Evolutionary conservation across 148 eudicot genomes (phyloP).

Genomic region (Polygonum aviculare): DNA sequence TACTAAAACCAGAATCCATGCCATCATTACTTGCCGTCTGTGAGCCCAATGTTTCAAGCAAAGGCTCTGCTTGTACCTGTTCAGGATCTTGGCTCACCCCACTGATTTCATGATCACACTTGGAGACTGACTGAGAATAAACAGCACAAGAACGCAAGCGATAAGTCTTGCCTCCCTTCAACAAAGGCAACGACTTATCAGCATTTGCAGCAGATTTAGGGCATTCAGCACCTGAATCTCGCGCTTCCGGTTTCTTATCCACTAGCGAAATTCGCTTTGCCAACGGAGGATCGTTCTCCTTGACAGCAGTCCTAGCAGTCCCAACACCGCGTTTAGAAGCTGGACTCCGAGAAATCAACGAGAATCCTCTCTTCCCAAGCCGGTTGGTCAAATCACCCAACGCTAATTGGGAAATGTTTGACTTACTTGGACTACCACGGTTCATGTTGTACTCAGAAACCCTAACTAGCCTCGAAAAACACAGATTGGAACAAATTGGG

Average conservation of each 20-base stretch:
- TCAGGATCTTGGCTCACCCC: slow-evolving; percentile 14
- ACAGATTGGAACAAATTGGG: not conserved
- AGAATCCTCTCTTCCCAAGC: slow-evolving; percentile 37
- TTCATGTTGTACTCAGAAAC: not conserved
- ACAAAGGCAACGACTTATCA: slow-evolving; percentile 17
- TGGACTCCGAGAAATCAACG: slow-evolving; percentile 17
- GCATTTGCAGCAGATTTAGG: slow-evolving; percentile 15
- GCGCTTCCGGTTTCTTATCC: slow-evolving; percentile 22
- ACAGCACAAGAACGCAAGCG: slow-evolving; percentile 21
- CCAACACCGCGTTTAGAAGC: slow-evolving; percentile 4
- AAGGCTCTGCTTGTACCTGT: slow-evolving; percentile 19
- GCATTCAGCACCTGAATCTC: slow-evolving; percentile 14
- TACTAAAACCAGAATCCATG: slow-evolving; percentile 24
- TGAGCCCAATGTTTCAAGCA: slow-evolving; percentile 15
- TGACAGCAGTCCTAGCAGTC: not conserved
- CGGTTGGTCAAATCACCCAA: slow-evolving; percentile 54
- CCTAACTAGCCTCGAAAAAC: not conserved
- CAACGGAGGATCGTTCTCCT: slow-evolving; percentile 17
- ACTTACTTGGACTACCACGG: not conserved
- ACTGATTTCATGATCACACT: slow-evolving; percentile 13
- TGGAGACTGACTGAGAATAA: not conserved
- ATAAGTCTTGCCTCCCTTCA: slow-evolving; percentile 29
- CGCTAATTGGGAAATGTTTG: slow-evolving; percentile 17
- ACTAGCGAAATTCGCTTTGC: slow-evolving; percentile 26
- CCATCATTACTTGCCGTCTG: slow-evolving; percentile 15